Percentiles rank a stretch among this genome's conserved stretches.
Evolutionary conservation across 2,329 filamentous ascomycete genomes (phyloP).

Genomic region (Colletotrichum sp.): DNA sequence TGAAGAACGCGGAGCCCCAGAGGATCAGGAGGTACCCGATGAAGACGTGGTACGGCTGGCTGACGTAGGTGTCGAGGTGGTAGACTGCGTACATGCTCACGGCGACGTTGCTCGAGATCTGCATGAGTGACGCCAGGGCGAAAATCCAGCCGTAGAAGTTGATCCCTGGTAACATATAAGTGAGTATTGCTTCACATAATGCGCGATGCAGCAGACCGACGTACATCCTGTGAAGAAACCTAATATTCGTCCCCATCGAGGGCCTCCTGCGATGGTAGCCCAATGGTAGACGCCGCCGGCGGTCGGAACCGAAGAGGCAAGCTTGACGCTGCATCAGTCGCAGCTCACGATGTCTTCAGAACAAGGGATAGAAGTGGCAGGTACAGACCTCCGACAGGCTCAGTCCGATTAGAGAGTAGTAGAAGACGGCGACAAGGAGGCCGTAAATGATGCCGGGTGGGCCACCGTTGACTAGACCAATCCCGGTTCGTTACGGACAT

Average conservation of each 20-base stretch:
- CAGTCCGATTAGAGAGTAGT: slow-evolving; percentile 47
- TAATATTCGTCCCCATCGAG: slow-evolving; percentile 56
- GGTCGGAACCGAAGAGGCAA: slow-evolving; percentile 66
- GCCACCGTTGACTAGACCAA: slow-evolving; percentile 42
- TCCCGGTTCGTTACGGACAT: neutral
- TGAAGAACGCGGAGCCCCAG: slow-evolving; percentile 55
- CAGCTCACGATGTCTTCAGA: neutral
- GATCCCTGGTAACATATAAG: slow-evolving; percentile 34
- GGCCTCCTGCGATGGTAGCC: slow-evolving; percentile 63
- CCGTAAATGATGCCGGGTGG: slow-evolving; percentile 47
- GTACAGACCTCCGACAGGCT: slow-evolving; percentile 42
- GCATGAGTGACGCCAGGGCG: slow-evolving; percentile 62
- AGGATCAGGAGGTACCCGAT: slow-evolving; percentile 61
- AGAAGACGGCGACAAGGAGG: slow-evolving; percentile 46
- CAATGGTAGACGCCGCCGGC: slow-evolving; percentile 66
- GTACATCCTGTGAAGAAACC: slow-evolving; percentile 47
- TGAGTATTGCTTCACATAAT: neutral
- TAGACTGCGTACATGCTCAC: slow-evolving; percentile 67
- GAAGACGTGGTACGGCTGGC: slow-evolving; percentile 64
- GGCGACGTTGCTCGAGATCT: slow-evolving; percentile 63
- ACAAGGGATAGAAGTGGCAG: neutral
- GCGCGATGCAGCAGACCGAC: neutral
- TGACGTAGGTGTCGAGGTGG: slow-evolving; percentile 54
- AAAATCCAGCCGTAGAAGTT: slow-evolving; percentile 69
- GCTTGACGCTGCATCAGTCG: slow-evolving; percentile 37